Conservation (phyloP, 768 basidiomycete species). For the Nidularia pulvinata region DNA sequence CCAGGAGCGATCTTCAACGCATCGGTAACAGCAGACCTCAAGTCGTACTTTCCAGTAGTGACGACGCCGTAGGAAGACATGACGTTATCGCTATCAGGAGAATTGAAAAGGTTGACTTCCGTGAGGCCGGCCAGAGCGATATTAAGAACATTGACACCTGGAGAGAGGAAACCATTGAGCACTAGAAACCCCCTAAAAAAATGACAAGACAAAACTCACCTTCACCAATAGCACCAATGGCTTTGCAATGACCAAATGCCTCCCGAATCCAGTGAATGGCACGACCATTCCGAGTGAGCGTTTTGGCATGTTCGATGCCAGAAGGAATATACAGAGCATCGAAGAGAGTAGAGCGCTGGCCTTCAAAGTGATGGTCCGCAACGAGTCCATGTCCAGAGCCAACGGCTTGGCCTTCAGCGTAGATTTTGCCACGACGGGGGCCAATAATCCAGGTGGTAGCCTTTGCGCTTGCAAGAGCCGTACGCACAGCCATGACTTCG, state of each 20-base stretch:
- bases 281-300: slow-evolving; percentile 62
- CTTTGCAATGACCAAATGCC: slow-evolving; percentile 85
- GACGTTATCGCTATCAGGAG: slow-evolving; percentile 36
- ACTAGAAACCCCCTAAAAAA: too few relatives aligned
- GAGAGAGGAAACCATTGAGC: background rate
- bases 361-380: slow-evolving; percentile 75
- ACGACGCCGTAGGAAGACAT: slow-evolving; percentile 62
- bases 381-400: slow-evolving; percentile 30
- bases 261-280: slow-evolving; percentile 83
- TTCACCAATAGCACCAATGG: slow-evolving; percentile 77
- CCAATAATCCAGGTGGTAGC: slow-evolving; percentile 70
- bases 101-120: slow-evolving; percentile 36
- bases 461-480: slow-evolving; percentile 46
- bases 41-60: slow-evolving; percentile 52
- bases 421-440: slow-evolving; percentile 58
- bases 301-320: slow-evolving; percentile 58
- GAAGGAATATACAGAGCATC: slow-evolving; percentile 83
- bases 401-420: slow-evolving; percentile 19
- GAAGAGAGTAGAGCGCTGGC: slow-evolving; percentile 81
- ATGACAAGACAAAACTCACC: slow-evolving; percentile 28
- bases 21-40: slow-evolving; percentile 37
- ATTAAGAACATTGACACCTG: slow-evolving; percentile 50
- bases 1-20: slow-evolving; percentile 37
- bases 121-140: slow-evolving; percentile 44
- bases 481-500: slow-evolving; percentile 60